Percentiles rank a stretch among this genome's conserved stretches.
Conservation (phyloP, 169 alveolate species). For the Cryptosporidium felis region DNA sequence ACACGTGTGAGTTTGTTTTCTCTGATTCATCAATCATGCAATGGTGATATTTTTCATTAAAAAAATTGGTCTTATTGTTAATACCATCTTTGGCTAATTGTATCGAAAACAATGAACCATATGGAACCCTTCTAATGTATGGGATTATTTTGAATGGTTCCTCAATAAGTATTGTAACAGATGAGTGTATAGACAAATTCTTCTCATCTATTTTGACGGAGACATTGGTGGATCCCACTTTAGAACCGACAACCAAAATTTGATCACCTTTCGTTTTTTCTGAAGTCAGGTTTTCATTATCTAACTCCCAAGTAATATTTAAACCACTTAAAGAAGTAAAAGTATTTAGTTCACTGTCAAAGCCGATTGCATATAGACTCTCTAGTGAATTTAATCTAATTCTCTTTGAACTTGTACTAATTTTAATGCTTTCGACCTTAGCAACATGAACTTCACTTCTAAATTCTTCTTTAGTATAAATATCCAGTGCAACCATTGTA, state of each 20-base stretch:
- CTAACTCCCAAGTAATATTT: slow-evolving; percentile 39
- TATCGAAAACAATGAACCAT: slow-evolving; percentile 36
- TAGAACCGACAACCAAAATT: slow-evolving; percentile 50
- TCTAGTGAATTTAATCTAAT: slow-evolving; percentile 52
- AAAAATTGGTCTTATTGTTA: neutral
- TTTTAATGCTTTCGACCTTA: slow-evolving; percentile 46
- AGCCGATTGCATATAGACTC: slow-evolving; percentile 46
- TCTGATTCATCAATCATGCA: neutral
- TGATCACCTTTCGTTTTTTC: slow-evolving; percentile 14
- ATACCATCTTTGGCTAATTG: slow-evolving; percentile 22
- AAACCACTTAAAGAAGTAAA: slow-evolving; percentile 33
- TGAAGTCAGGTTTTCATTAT: slow-evolving; percentile 19
- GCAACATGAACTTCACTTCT: slow-evolving; percentile 70
- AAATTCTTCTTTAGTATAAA: slow-evolving; percentile 34
- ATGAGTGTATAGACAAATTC: neutral
- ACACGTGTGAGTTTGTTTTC: neutral
- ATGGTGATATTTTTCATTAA: neutral
- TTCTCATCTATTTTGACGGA: slow-evolving; percentile 1
- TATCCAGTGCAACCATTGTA: slow-evolving; percentile 23
- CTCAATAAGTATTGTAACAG: slow-evolving; percentile 35
- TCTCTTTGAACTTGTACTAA: slow-evolving; percentile 65
- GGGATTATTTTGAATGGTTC: slow-evolving; percentile 59
- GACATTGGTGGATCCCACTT: slow-evolving; percentile 50
- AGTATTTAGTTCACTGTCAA: slow-evolving; percentile 43
- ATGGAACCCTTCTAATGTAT: slow-evolving; percentile 16